Evolutionary conservation across 2,329 filamentous ascomycete genomes (phyloP).

Genomic region (Clonostachys solani): DNA sequence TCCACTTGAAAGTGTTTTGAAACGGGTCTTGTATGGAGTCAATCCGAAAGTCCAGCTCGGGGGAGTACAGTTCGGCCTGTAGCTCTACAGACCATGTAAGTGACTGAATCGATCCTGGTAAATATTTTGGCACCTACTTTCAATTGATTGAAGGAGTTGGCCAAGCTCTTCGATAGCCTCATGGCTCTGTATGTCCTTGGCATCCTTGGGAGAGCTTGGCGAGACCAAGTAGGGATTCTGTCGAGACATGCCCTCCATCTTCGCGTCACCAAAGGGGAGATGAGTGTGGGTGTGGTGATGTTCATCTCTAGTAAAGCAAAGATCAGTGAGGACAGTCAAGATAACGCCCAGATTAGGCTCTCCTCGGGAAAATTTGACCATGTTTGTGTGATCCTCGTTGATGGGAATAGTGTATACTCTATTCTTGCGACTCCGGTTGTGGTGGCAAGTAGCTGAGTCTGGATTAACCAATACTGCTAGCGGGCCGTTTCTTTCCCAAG

Average conservation of each 20-base stretch:
- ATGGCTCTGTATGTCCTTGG: background rate
- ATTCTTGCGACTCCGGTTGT: background rate
- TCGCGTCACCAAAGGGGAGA: too few species aligned
- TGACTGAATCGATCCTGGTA: too few species aligned
- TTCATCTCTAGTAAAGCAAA: background rate
- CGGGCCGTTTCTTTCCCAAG: background rate
- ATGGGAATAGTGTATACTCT: background rate
- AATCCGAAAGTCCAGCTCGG: too few species aligned
- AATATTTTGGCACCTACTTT: too few species aligned
- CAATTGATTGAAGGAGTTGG: too few species aligned
- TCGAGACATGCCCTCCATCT: background rate
- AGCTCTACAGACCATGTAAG: too few species aligned
- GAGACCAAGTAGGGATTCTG: background rate
- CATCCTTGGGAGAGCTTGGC: background rate
- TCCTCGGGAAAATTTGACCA: background rate
- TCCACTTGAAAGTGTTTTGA: too few species aligned
- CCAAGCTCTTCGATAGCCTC: too few species aligned
- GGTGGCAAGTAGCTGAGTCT: background rate
- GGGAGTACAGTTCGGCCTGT: too few species aligned
- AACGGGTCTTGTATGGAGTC: too few species aligned
- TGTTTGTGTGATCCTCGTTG: background rate
- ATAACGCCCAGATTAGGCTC: too few species aligned
- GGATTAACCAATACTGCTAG: background rate
- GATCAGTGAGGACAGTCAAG: background rate
- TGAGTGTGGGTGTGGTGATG: too few species aligned